These are phyloP conservation scores for Thymus mandschuricus DNA, from an alignment of 257 asterid species.

Conservation along the genomic window DNA sequence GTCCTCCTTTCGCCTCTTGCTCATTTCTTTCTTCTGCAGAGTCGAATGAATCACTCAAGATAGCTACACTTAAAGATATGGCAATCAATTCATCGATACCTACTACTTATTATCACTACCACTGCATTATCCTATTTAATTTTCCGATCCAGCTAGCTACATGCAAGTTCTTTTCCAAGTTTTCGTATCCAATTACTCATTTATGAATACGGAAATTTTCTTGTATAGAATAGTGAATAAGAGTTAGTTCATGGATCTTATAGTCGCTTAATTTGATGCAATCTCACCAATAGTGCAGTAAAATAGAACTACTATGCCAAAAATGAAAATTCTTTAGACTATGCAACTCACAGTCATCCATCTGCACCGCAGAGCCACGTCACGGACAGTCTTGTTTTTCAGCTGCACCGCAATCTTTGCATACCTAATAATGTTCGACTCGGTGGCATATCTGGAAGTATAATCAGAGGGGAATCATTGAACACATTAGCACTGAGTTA, in stretches of 20 bases:
- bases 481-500: not conserved
- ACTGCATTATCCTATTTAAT: not conserved
- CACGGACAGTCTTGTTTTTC: slow-evolving; percentile 84
- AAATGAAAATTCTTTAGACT: not conserved
- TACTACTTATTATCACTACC: slow-evolving; percentile 1
- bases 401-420: slow-evolving; percentile 87
- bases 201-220: no score
- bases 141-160: not conserved
- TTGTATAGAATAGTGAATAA: no score
- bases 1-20: slow-evolving; percentile 85
- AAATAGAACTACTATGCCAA: not conserved
- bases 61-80: slow-evolving; percentile 22
- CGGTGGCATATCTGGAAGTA: slow-evolving; percentile 66
- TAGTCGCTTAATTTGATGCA: not conserved
- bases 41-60: slow-evolving; percentile 33
- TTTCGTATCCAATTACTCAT: no score
- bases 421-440: slow-evolving; percentile 72
- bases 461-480: not conserved
- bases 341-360: slow-evolving; percentile 83
- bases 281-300: no score
- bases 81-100: slow-evolving; percentile 24
- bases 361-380: slow-evolving; percentile 93
- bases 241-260: not conserved
- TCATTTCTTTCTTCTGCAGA: slow-evolving; percentile 77
- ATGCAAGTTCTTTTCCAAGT: not conserved